Evolutionary conservation across 2,329 filamentous ascomycete genomes (phyloP).

Genomic region (Didymella glomerata): DNA sequence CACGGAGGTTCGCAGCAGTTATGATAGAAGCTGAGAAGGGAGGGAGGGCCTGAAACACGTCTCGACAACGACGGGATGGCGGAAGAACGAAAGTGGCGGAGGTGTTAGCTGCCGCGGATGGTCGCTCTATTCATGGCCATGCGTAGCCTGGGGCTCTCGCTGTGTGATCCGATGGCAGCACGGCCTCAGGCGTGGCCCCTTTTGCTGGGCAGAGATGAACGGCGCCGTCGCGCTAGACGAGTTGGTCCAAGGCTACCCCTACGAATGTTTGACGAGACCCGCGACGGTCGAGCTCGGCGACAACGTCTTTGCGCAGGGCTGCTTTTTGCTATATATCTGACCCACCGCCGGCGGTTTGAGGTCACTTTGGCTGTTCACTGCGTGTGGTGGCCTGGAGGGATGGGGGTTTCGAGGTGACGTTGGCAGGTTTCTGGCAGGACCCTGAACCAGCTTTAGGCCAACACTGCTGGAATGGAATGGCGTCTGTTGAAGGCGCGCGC

Average conservation of each 20-base stretch:
- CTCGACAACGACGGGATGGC: constrained; percentile 38
- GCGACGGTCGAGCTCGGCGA: constrained; percentile 24
- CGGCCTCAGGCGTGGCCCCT: constrained; percentile 42
- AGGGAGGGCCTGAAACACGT: constrained; percentile 43
- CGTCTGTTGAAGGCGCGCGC: constrained; percentile 12
- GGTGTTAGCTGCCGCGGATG: constrained; percentile 39
- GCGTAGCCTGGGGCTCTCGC: constrained; percentile 37
- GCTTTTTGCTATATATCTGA: constrained; percentile 21
- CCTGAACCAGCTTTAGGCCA: constrained; percentile 10
- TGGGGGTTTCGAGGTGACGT: constrained; percentile 11
- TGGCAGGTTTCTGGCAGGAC: constrained; percentile 13
- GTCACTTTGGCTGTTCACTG: constrained; percentile 8
- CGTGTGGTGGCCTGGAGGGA: constrained; percentile 8
- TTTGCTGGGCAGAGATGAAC: constrained; percentile 37
- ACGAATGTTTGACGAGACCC: constrained; percentile 29
- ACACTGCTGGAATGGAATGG: constrained; percentile 1
- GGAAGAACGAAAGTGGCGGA: constrained; percentile 38
- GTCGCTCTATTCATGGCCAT: constrained; percentile 35
- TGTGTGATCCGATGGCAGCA: constrained; percentile 40
- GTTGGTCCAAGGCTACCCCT: constrained; percentile 21
- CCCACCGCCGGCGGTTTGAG: constrained; percentile 19
- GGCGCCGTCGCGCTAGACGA: constrained; percentile 31
- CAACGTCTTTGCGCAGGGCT: constrained; percentile 21
- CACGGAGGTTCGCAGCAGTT: constrained; percentile 34
- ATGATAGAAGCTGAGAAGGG: constrained; percentile 33